Evolutionary conservation across 805 yeast species (phyloP).

Genomic region (Candida arabinofermentans): DNA sequence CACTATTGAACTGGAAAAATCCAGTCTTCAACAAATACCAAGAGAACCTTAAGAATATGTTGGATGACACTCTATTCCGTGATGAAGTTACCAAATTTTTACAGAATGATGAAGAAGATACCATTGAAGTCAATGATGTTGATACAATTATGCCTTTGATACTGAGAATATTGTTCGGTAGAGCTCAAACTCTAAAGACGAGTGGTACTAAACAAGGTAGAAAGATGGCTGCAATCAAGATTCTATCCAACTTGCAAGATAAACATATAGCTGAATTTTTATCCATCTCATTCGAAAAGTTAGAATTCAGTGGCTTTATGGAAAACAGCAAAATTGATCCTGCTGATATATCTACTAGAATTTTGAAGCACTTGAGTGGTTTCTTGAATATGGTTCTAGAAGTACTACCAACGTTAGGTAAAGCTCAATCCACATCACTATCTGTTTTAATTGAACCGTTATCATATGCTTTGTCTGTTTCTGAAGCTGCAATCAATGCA

Average conservation of each 20-base stretch:
- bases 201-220: constrained; percentile 72
- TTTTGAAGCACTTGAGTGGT: constrained; percentile 55
- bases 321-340: constrained; percentile 12
- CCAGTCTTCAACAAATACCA: constrained; percentile 59
- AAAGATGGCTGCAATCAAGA: constrained; percentile 64
- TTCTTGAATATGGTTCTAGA: constrained; percentile 60
- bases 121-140: constrained; percentile 60
- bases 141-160: constrained; percentile 63
- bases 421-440: constrained; percentile 45
- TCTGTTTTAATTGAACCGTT: constrained; percentile 53
- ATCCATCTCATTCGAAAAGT: constrained; percentile 52
- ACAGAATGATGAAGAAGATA: constrained; percentile 43
- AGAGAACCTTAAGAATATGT: constrained; percentile 66
- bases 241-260: constrained; percentile 54
- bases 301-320: constrained; percentile 38
- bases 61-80: constrained; percentile 79
- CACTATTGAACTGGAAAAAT: constrained; percentile 61
- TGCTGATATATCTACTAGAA: constrained; percentile 26
- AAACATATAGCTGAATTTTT: constrained; percentile 57
- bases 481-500: constrained; percentile 41
- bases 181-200: constrained; percentile 66
- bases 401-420: constrained; percentile 55
- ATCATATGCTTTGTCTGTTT: constrained; percentile 47
- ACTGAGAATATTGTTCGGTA: constrained; percentile 77
- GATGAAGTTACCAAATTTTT: constrained; percentile 76